Conservation (phyloP, 352 stramenopile species). For the Thalassiosira livingstoniorum region DNA sequence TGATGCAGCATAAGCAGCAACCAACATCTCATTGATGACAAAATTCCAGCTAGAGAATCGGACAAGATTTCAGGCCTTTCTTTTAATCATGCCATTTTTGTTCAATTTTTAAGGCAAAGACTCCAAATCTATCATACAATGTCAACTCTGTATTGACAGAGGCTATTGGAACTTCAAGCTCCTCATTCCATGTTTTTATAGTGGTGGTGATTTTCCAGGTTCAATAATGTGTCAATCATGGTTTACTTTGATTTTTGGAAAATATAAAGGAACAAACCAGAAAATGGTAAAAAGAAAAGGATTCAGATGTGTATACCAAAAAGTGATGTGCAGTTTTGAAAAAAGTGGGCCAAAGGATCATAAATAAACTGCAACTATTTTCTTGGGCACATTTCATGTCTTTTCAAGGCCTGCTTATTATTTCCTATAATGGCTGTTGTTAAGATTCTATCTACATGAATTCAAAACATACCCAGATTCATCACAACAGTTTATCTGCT, state of each 20-base stretch:
- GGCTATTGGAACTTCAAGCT: background rate
- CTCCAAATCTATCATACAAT: background rate
- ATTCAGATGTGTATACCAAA: background rate
- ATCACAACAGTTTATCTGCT: background rate
- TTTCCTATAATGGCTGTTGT: background rate
- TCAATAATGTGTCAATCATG: background rate
- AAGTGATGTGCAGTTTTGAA: background rate
- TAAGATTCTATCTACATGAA: background rate
- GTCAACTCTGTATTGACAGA: background rate
- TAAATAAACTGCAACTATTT: background rate
- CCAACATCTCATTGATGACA: background rate
- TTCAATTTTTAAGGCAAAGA: background rate
- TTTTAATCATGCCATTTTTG: background rate
- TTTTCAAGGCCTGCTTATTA: background rate
- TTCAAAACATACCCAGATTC: background rate
- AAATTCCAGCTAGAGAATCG: background rate
- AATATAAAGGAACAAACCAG: too few relatives aligned
- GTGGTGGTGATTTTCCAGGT: background rate
- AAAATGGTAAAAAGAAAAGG: background rate
- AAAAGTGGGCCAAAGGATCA: background rate
- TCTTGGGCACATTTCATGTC: background rate
- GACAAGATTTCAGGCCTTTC: background rate
- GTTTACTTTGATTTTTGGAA: background rate
- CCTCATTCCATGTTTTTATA: background rate
- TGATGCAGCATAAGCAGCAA: background rate